Evolutionary conservation across 1,139 yeast species (phyloP).

Genomic region (Candida neerlandica): DNA sequence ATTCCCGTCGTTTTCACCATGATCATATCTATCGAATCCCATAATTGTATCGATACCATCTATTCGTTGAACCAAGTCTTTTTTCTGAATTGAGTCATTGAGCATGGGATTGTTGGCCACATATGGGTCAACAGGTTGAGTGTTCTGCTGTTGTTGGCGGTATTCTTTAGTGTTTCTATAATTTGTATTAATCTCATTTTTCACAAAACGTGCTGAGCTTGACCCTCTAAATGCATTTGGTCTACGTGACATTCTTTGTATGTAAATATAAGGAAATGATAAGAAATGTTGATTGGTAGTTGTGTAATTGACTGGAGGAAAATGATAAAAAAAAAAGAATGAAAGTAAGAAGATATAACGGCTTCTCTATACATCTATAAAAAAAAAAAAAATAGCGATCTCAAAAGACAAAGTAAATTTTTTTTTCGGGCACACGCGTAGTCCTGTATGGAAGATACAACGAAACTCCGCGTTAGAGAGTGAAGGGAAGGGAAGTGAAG

Average conservation of each 20-base stretch:
- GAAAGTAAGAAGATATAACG: neutral
- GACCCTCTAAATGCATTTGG: constrained; percentile 45
- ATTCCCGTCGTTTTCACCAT: constrained; percentile 53
- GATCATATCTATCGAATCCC: constrained; percentile 82
- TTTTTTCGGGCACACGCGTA: constrained; percentile 3
- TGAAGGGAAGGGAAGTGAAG: too few species aligned
- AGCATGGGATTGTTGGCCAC: constrained; percentile 43
- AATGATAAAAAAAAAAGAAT: neutral
- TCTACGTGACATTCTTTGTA: constrained; percentile 10
- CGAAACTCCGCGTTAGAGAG: neutral
- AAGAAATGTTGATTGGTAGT: neutral
- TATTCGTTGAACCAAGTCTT: constrained; percentile 52
- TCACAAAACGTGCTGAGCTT: constrained; percentile 57
- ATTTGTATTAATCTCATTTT: constrained; percentile 29
- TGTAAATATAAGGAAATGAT: neutral
- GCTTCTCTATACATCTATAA: neutral
- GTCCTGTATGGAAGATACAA: neutral
- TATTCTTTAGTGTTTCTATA: constrained; percentile 12
- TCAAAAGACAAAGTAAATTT: neutral
- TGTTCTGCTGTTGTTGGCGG: constrained; percentile 10
- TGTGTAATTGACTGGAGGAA: neutral
- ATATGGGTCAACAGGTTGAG: constrained; percentile 24
- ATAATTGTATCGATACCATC: constrained; percentile 71
- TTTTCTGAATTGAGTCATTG: constrained; percentile 39
- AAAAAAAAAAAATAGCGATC: neutral